Percentiles rank a stretch among this genome's conserved stretches.
Conservation (phyloP, 2,329 filamentous ascomycete species). For the Penicillium vulpinum region DNA sequence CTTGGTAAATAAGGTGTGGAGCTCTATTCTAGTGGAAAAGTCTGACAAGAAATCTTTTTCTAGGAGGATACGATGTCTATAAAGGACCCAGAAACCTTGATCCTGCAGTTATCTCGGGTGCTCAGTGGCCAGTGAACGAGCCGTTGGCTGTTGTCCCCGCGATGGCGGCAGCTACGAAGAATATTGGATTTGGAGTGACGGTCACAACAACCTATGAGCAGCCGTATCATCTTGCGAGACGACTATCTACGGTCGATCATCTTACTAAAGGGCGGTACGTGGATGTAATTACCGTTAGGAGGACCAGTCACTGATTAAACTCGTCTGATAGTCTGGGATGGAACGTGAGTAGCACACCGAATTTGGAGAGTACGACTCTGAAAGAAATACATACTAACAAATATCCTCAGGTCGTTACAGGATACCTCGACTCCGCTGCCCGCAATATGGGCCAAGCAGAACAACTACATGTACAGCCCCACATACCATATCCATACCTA, state of each 20-base stretch:
- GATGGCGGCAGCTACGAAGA: conserved; percentile 67
- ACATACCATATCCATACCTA: too few relatives aligned
- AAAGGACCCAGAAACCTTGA: conserved; percentile 61
- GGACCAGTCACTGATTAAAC: background rate
- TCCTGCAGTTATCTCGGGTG: conserved; percentile 61
- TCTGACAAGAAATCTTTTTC: conserved; percentile 5
- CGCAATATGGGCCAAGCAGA: conserved; percentile 60
- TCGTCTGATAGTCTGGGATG: conserved; percentile 50
- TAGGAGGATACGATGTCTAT: conserved; percentile 69
- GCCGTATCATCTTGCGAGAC: conserved; percentile 65
- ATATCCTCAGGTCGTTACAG: conserved; percentile 59
- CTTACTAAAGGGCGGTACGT: conserved; percentile 60
- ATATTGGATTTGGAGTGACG: conserved; percentile 68
- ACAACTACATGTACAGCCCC: conserved; percentile 46
- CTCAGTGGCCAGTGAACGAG: conserved; percentile 72
- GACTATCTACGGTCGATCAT: conserved; percentile 68
- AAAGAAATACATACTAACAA: background rate
- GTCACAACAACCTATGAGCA: conserved; percentile 68
- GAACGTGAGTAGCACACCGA: conserved; percentile 46
- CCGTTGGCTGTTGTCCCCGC: conserved; percentile 63
- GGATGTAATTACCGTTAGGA: background rate
- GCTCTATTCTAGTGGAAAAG: background rate
- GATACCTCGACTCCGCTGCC: conserved; percentile 67
- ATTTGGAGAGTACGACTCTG: background rate
- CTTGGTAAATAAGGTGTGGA: conserved; percentile 43